phyloP scores from a whole-genome alignment of 345 rosid genomes.

The Euphorbia pulcherrima region DNA sequence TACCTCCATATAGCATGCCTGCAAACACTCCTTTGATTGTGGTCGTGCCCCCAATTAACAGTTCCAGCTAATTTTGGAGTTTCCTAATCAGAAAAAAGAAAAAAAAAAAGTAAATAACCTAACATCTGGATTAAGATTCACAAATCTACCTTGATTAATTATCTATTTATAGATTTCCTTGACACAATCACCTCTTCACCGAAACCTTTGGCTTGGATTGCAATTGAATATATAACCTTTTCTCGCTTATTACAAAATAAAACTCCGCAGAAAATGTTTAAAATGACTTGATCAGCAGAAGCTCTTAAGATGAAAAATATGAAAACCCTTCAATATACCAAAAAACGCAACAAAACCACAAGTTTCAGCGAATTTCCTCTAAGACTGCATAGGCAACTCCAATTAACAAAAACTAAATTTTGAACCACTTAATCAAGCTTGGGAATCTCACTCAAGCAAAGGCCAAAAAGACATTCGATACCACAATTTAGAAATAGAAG shows the following conservation, averaged over 20 bases:
- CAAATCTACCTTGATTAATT: not conserved
- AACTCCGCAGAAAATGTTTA: not conserved
- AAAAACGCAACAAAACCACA: not conserved
- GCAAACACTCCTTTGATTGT: conserved; percentile 81
- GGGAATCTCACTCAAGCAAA: not conserved
- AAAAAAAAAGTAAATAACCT: too few relatives aligned
- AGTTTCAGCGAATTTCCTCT: not conserved
- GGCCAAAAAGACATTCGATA: not conserved
- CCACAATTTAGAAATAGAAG: not conserved
- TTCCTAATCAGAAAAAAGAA: conserved; percentile 37
- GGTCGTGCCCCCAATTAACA: conserved; percentile 83
- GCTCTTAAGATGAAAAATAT: not conserved
- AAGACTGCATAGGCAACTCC: not conserved
- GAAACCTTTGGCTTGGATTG: too few relatives aligned
- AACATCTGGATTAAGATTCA: too few relatives aligned
- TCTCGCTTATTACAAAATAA: not conserved
- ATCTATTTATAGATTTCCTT: too few relatives aligned
- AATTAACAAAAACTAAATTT: not conserved
- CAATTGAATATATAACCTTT: too few relatives aligned
- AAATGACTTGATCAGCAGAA: not conserved
- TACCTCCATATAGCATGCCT: conserved; percentile 88
- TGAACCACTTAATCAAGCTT: not conserved
- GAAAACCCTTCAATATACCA: too few relatives aligned
- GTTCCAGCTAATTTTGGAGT: conserved; percentile 59
- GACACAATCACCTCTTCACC: too few relatives aligned